These are phyloP conservation scores for Pisolithus albus DNA, from an alignment of 768 basidiomycete genomes.

Conservation along the genomic window DNA sequence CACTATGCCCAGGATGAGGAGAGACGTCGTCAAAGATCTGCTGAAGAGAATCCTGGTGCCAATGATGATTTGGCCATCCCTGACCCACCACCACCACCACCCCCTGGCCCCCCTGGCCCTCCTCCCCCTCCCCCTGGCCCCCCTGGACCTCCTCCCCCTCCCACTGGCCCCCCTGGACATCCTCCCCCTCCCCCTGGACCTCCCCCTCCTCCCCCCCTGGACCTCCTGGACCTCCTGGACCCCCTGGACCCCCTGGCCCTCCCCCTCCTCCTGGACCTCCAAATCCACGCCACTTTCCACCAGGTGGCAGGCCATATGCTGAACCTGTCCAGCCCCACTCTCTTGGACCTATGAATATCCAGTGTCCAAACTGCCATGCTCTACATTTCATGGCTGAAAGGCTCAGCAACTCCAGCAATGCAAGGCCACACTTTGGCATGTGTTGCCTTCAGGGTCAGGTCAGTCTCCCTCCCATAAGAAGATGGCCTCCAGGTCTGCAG, in stretches of 20 bases:
- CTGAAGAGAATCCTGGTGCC: background rate
- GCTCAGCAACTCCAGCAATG: background rate
- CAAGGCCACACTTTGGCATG: slow-evolving; percentile 12
- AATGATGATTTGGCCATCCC: background rate
- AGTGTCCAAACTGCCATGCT: slow-evolving; percentile 15
- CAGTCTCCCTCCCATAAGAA: slow-evolving; percentile 8
- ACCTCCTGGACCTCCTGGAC: background rate
- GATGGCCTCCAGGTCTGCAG: slow-evolving; percentile 8
- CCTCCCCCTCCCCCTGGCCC: too few relatives aligned
- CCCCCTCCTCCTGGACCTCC: background rate
- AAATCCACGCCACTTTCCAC: background rate
- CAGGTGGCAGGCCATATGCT: slow-evolving; percentile 3
- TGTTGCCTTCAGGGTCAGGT: slow-evolving; percentile 25
- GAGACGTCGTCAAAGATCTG: background rate
- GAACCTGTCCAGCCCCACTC: slow-evolving; percentile 7
- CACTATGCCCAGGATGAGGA: background rate
- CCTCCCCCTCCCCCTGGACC: too few relatives aligned
- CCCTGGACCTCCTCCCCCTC: too few relatives aligned
- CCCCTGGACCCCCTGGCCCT: background rate
- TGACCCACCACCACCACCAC: background rate
- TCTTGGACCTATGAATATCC: slow-evolving; percentile 5
- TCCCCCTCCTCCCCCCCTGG: background rate
- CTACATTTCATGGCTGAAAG: slow-evolving; percentile 13
- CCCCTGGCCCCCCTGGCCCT: background rate
- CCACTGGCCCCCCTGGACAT: background rate